These are phyloP conservation scores for Fusarium liriodendri DNA, from an alignment of 2,329 filamentous ascomycete species.

Conservation along the genomic window DNA sequence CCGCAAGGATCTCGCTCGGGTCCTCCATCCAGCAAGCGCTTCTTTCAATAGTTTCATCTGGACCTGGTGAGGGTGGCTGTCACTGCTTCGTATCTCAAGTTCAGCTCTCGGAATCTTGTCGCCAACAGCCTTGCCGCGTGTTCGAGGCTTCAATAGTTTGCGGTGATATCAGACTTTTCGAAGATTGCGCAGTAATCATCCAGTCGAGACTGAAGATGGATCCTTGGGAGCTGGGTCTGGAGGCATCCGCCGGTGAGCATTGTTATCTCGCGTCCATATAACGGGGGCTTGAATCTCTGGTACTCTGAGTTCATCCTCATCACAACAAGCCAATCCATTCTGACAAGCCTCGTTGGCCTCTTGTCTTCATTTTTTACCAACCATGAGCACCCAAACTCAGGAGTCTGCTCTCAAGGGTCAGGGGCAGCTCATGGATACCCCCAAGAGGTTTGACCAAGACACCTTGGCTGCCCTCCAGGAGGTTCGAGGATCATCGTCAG, in stretches of 20 bases:
- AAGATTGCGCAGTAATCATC: neutral
- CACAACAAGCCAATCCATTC: neutral
- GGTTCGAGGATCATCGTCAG: neutral
- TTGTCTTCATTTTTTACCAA: neutral
- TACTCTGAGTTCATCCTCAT: neutral
- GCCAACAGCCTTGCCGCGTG: neutral
- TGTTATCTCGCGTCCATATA: neutral
- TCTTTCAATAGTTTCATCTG: neutral
- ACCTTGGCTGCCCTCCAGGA: neutral
- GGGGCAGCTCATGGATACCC: neutral
- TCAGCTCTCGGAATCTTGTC: neutral
- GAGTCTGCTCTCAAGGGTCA: neutral
- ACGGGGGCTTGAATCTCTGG: neutral
- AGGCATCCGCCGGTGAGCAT: neutral
- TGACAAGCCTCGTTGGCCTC: neutral
- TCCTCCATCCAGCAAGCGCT: neutral
- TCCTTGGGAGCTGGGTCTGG: neutral
- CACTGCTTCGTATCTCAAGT: neutral
- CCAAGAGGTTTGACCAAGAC: neutral
- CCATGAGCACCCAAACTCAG: neutral
- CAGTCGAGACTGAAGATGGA: neutral
- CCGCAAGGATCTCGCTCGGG: neutral
- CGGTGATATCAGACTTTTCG: neutral
- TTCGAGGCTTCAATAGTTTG: neutral
- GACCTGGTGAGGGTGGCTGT: neutral